phyloP scores from a whole-genome alignment of 371 early-diverging fungal genomes.

The Mucor saturninus region DNA sequence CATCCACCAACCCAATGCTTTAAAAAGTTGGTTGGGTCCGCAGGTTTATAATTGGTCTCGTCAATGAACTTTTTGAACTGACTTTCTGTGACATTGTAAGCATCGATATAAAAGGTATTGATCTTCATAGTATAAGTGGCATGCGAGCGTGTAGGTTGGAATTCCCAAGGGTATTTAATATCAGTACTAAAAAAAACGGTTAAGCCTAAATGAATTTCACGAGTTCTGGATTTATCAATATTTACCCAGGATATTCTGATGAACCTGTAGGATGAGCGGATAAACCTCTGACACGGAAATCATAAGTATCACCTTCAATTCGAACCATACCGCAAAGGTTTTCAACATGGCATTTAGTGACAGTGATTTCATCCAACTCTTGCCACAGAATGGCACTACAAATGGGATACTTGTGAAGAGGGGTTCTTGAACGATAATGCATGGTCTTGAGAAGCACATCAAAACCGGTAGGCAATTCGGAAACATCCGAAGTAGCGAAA shows the following conservation, averaged over 20 bases:
- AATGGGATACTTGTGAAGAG: constrained; percentile 23
- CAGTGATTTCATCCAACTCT: constrained; percentile 31
- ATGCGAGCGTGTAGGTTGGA: constrained; percentile 27
- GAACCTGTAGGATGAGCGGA: constrained; percentile 10
- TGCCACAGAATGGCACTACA: constrained; percentile 34
- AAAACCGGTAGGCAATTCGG: constrained; percentile 22
- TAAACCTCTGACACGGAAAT: constrained; percentile 29
- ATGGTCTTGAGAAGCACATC: constrained; percentile 21
- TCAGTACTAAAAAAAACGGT: constrained; percentile 16
- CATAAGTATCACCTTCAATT: constrained; percentile 32
- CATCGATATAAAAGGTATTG: constrained; percentile 35
- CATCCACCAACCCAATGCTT: constrained; percentile 37
- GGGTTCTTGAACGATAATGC: constrained; percentile 14
- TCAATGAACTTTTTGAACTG: constrained; percentile 37
- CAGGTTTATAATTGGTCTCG: constrained; percentile 28
- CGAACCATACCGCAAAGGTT: constrained; percentile 32
- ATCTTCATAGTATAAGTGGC: constrained; percentile 29
- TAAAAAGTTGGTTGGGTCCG: constrained; percentile 34
- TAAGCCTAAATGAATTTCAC: background rate
- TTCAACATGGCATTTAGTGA: constrained; percentile 17
- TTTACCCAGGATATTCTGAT: constrained; percentile 22
- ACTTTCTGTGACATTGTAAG: constrained; percentile 34
- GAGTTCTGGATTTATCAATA: background rate
- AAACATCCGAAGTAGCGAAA: constrained; percentile 32
- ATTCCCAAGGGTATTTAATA: constrained; percentile 39